Evolutionary conservation across 305 asterid species (phyloP), one percentile per base, ranked within the genome.

Genomic region (Fraxinus latifolia): DNA sequence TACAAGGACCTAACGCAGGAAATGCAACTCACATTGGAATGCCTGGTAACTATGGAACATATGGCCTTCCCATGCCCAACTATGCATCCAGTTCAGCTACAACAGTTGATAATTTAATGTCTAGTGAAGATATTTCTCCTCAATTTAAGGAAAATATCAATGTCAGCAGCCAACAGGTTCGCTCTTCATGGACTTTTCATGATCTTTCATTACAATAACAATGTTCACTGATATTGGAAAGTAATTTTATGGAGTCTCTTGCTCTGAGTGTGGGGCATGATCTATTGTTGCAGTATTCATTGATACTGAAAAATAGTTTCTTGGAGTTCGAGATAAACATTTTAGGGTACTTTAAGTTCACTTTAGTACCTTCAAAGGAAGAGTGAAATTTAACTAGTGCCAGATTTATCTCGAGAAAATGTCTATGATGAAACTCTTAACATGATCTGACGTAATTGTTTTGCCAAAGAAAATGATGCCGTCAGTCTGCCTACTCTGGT

Each of bases 141-240:
- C 97, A 90, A 78, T 87, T 83, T 62, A 94, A 95, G 90, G 99
- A 94, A 62, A 95, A 90, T 80, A 82, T 84, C 86, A 93, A 91
- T 81, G 86, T 82, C 78, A 86, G 87, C 82, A 93, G 93, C 73
- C 97, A 91, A 83, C 99, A 95, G 97, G 99, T 95, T 85, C 77
- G 90, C 83, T 70, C 39, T 73, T 73, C 60, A 5, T 81, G 4
- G 36, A 77, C 33, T 17, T 68, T 79, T 12, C 60, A 53, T 74
- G 11, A 5, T 60, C 60, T 34, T 12, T 76, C 86, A 7, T 34
- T 34, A 72, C 33, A 19, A 65, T 84, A 7, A 33, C 72, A 81
- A 34, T 82, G 70, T 27, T 68, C 31, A 68, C 58, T 62, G 29
- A 31, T 25, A 17, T 74, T 53, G 50, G 36, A 12, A 76, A 80